Evolutionary conservation across 164 flowering plant genomes (phyloP).

Genomic region (Sedum album): DNA sequence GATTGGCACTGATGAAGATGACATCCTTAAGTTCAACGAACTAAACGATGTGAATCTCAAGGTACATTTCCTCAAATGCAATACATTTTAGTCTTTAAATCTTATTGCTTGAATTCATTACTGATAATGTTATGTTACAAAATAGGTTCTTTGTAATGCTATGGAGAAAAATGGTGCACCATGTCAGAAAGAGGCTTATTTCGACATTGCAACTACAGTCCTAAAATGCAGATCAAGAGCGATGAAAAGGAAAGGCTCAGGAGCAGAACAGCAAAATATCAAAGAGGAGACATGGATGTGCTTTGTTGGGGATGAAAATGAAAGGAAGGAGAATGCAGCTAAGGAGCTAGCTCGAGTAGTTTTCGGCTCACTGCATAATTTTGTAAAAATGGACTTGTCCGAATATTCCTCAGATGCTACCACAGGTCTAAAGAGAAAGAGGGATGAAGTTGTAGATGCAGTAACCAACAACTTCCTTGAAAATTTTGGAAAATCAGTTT

Average conservation of each 20-base stretch:
- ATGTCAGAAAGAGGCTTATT: slow-evolving; percentile 56
- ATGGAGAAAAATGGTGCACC: slow-evolving; percentile 57
- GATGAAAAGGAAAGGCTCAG: slow-evolving; percentile 25
- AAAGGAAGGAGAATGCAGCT: slow-evolving; percentile 54
- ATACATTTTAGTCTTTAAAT: background rate
- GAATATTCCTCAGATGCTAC: slow-evolving; percentile 39
- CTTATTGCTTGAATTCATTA: background rate
- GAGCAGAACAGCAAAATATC: slow-evolving; percentile 14
- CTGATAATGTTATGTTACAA: background rate
- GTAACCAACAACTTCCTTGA: slow-evolving; percentile 18
- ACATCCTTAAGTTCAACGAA: slow-evolving; percentile 40
- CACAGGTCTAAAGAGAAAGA: slow-evolving; percentile 33
- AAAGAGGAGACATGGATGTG: slow-evolving; percentile 76
- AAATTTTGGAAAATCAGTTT: background rate
- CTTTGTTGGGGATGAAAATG: slow-evolving; percentile 55
- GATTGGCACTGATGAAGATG: slow-evolving; percentile 49
- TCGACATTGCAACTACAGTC: slow-evolving; percentile 55
- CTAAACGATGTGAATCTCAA: slow-evolving; percentile 49
- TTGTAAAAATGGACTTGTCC: slow-evolving; percentile 34
- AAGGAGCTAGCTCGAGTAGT: slow-evolving; percentile 47
- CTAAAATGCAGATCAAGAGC: slow-evolving; percentile 65
- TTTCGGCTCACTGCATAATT: background rate
- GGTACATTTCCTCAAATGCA: background rate
- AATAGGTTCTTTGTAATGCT: slow-evolving; percentile 25
- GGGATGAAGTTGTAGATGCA: slow-evolving; percentile 27